Base-by-base conservation (phyloP, 805 yeast genomes). In the Lachancea fermentati region DNA sequence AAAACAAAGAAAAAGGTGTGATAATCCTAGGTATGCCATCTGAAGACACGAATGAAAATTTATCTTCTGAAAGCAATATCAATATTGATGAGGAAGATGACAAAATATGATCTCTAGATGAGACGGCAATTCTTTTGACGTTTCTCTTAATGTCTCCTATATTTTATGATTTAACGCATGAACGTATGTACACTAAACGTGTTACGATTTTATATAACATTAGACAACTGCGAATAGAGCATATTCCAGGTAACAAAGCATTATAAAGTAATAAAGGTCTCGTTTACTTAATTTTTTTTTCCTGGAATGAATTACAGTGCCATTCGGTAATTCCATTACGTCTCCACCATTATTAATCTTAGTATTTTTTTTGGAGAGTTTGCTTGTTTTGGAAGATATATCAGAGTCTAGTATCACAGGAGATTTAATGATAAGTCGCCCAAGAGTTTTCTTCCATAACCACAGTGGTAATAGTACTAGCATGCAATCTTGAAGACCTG, bases 291-390 rank as follows among this genome's bases (percentile, higher is more conserved):
- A 9, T 30, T 16, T 9, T 41, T 41, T 47, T 19, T 47, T 49
- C 11, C 76, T 76, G 6, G 70, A 69, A 38, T 63, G 61, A 3
- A 76, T 67, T 8, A 75, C 75, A 53, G 78, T 78, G 1, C 85
- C 85, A 51, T 79, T 79, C 7, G 82, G 81, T 44, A 79, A 63
- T 36, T 68, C 75, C 33, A 65, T 57, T 47, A 68, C 73, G 42
- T 69, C 69, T 7, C 75, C 76, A 37, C 57, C 60, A 17, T 54
- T 63, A 14, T 50, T 53, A 37, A 62, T 59, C 4, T 33, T 31
- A 15, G 4, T 9, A 52, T 64, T 65, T 43, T 57, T 64, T 35
- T 50, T 54, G 32, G 7, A n/a, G 32, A 29, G 8, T 29, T 8
- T 8, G 32, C 13, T n/a, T 14, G 8, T 14, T 45, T 62, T 62